Percentiles rank a stretch among this genome's conserved stretches.
Evolutionary conservation across 2,329 filamentous ascomycete genomes (phyloP).

Genomic region (Cercospora sp.): DNA sequence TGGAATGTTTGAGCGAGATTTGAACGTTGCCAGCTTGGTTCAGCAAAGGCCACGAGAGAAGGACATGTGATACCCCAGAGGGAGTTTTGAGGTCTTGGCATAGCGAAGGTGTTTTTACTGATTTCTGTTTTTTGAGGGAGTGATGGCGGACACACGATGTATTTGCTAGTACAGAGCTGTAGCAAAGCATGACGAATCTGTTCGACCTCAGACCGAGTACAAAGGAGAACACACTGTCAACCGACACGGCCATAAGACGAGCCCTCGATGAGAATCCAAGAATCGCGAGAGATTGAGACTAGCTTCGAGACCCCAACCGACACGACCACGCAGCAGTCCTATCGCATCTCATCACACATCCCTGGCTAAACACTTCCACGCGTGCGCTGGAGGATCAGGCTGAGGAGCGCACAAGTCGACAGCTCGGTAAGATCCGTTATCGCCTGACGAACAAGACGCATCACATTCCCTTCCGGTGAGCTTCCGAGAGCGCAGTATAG

Average conservation of each 20-base stretch:
- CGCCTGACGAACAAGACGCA: not conserved
- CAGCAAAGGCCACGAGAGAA: not conserved
- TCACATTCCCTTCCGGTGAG: not conserved
- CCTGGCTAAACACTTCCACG: not conserved
- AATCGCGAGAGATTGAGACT: not conserved
- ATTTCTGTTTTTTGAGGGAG: not conserved
- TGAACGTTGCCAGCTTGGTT: not conserved
- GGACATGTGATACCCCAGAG: not conserved
- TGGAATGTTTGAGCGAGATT: not conserved
- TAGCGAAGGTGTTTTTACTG: not conserved
- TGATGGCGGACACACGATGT: not conserved
- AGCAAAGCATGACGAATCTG: not conserved
- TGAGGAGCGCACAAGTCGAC: not conserved
- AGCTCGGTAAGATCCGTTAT: not conserved
- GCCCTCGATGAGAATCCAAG: not conserved
- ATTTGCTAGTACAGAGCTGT: not conserved
- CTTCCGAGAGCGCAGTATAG: not conserved
- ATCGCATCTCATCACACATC: not conserved
- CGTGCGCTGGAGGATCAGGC: not conserved
- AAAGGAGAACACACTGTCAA: too few species aligned
- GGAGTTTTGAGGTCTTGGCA: not conserved
- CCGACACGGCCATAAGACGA: not conserved
- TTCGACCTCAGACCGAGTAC: not conserved
- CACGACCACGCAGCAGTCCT: not conserved
- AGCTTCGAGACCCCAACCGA: not conserved